Conservation (phyloP, 1,139 yeast species). For the Geotrichum fermentans region DNA sequence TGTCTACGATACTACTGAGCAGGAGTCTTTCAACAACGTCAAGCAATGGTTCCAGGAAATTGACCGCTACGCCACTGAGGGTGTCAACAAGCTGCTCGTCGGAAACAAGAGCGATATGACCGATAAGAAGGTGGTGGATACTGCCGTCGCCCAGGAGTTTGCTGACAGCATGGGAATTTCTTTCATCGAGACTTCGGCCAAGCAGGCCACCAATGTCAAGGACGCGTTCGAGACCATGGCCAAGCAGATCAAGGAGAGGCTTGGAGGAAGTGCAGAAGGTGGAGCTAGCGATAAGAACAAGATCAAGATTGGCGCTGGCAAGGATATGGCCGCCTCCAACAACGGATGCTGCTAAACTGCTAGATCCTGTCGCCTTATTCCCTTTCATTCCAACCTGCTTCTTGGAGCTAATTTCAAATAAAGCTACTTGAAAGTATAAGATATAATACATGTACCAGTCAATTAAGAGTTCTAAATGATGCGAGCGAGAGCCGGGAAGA, state of each 20-base stretch:
- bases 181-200: conserved; percentile 94
- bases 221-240: conserved; percentile 87
- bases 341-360: conserved; percentile 2
- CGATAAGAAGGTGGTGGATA: conserved; percentile 93
- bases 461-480: too few relatives aligned
- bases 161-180: conserved; percentile 86
- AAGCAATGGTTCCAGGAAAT: conserved; percentile 93
- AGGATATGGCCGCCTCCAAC: background rate
- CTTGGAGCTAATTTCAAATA: background rate
- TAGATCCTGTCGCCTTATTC: conserved; percentile 30
- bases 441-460: background rate
- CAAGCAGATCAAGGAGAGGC: conserved; percentile 88
- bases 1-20: conserved; percentile 91
- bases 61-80: conserved; percentile 94
- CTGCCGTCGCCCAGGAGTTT: conserved; percentile 94
- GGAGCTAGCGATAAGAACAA: conserved; percentile 60
- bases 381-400: conserved; percentile 4
- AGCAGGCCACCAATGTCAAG: conserved; percentile 92
- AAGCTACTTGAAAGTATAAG: background rate
- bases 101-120: conserved; percentile 95
- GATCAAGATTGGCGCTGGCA: conserved; percentile 24
- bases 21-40: conserved; percentile 88
- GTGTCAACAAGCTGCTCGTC: conserved; percentile 90
- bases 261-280: conserved; percentile 41
- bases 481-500: too few relatives aligned